These are phyloP conservation scores for Neostapfia colusana DNA, from an alignment of 176 grass and related monocot species.

Conservation along the genomic window DNA sequence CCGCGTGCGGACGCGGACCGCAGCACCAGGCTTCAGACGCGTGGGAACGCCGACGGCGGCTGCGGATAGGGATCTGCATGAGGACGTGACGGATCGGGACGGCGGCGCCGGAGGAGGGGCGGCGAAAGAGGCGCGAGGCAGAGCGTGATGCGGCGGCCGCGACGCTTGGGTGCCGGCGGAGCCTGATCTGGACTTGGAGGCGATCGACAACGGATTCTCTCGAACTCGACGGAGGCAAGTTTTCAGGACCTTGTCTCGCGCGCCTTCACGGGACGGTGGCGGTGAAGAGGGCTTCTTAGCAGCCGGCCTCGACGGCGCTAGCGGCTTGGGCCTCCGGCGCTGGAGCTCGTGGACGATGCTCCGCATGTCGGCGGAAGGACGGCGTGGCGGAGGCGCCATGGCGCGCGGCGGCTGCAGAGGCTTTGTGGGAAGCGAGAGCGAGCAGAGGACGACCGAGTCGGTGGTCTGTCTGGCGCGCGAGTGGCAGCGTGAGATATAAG, in stretches of 20 bases:
- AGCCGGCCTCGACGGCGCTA: background rate
- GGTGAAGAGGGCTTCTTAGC: background rate
- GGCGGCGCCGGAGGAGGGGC: no score
- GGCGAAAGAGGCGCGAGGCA: no score
- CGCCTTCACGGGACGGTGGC: background rate
- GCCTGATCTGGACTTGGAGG: background rate
- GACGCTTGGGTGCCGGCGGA: background rate
- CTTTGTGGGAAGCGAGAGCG: no score
- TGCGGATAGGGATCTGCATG: no score
- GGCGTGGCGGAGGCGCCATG: background rate
- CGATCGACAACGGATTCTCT: background rate
- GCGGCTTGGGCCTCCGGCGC: background rate
- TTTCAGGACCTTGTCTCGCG: background rate
- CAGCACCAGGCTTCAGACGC: no score
- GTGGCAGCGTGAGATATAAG: no score
- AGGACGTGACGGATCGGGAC: no score
- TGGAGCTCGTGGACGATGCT: background rate
- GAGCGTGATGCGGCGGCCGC: background rate
- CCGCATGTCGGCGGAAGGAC: background rate
- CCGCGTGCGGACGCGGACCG: no score
- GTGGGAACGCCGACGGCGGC: no score
- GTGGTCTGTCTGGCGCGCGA: no score
- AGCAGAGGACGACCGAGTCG: no score
- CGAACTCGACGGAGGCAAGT: background rate
- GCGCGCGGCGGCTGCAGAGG: background rate